These are phyloP conservation scores for Apiospora pterosperma DNA, from an alignment of 2,329 filamentous ascomycete species.

Conservation along the genomic window DNA sequence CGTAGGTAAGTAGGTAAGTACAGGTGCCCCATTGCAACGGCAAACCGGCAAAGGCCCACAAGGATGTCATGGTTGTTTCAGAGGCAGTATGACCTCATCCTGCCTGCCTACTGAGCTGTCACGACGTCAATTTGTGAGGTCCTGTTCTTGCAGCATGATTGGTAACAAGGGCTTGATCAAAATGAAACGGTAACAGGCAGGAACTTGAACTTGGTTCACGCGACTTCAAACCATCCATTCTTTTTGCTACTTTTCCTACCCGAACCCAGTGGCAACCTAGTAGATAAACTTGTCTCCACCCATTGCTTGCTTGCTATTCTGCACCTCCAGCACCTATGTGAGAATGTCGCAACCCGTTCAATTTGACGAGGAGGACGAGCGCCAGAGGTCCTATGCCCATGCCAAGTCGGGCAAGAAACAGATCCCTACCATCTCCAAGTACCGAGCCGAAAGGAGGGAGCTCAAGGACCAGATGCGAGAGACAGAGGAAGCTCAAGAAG, in stretches of 20 bases:
- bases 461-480: conserved; percentile 37
- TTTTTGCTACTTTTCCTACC: not conserved
- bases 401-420: not conserved
- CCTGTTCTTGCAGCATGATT: not conserved
- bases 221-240: not conserved
- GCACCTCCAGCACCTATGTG: not conserved
- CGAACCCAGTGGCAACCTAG: not conserved
- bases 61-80: conserved; percentile 4
- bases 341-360: not conserved
- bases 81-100: conserved; percentile 3
- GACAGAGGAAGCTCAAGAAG: conserved; percentile 28
- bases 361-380: not conserved
- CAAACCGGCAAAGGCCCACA: conserved; percentile 2
- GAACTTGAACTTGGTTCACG: not conserved
- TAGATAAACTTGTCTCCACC: not conserved
- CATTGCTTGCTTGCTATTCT: not conserved
- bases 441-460: conserved; percentile 42
- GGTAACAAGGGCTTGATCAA: not conserved
- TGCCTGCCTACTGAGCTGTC: not conserved
- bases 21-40: not conserved
- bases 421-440: conserved; percentile 45
- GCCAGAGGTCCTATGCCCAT: not conserved
- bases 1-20: not conserved
- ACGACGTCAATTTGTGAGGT: not conserved
- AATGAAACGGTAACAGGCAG: not conserved